Conservation (phyloP, 2,329 filamentous ascomycete genomes). For the Chaetomiaceae sp. region DNA sequence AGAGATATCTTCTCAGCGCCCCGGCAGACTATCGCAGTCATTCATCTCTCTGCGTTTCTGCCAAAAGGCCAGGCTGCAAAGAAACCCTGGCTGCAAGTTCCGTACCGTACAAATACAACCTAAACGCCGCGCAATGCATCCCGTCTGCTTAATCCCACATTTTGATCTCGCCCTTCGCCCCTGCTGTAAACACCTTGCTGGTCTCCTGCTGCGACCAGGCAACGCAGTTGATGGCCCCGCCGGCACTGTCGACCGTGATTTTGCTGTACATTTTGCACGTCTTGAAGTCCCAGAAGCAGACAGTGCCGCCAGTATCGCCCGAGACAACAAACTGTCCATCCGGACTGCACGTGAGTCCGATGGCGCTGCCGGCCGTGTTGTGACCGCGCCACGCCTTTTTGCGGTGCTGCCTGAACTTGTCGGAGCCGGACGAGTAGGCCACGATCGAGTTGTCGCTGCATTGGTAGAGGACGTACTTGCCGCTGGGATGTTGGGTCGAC, state of each 20-base stretch:
- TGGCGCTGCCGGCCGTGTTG: slow-evolving; percentile 90
- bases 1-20: no score
- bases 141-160: slow-evolving; percentile 72
- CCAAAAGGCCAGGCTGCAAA: not conserved
- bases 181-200: slow-evolving; percentile 87
- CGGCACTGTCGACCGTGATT: slow-evolving; percentile 78
- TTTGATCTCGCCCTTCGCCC: slow-evolving; percentile 80
- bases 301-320: slow-evolving; percentile 82
- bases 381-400: slow-evolving; percentile 97
- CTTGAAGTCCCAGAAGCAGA: slow-evolving; percentile 99
- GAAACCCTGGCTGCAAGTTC: no score
- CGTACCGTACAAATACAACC: not conserved
- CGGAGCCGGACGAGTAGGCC: slow-evolving; percentile 79
- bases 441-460: slow-evolving; percentile 94
- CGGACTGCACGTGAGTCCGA: slow-evolving; percentile 82
- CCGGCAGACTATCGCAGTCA: no score
- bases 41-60: no score
- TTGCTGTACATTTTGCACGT: slow-evolving; percentile 99
- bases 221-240: slow-evolving; percentile 76
- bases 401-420: slow-evolving; percentile 94
- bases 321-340: slow-evolving; percentile 88
- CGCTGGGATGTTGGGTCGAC: slow-evolving; percentile 75
- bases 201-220: slow-evolving; percentile 98
- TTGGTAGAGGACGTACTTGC: slow-evolving; percentile 93
- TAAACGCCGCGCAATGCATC: slow-evolving; percentile 1